These are phyloP conservation scores for Chamaenerion angustifolium DNA, from an alignment of 345 rosid species.

Conservation along the genomic window DNA sequence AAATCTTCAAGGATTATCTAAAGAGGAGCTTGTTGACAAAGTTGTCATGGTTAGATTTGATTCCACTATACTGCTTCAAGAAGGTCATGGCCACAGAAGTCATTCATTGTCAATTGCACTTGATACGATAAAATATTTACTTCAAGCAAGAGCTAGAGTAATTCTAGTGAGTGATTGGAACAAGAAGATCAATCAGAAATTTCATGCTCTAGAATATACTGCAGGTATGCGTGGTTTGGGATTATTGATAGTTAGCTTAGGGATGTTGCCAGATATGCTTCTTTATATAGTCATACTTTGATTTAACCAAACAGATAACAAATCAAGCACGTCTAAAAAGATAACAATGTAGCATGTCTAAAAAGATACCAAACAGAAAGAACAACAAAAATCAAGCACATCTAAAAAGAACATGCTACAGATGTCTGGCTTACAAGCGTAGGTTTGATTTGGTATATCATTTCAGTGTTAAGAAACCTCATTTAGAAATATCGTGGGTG, in stretches of 20 bases:
- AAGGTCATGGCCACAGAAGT: constrained; percentile 20
- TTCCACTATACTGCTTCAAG: constrained; percentile 25
- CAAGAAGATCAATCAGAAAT: constrained; percentile 15
- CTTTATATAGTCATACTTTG: neutral
- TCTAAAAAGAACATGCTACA: too few species aligned
- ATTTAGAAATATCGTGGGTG: too few species aligned
- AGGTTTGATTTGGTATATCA: too few species aligned
- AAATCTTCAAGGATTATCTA: constrained; percentile 39
- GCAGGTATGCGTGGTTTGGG: constrained; percentile 28
- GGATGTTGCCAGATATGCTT: neutral
- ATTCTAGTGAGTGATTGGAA: constrained; percentile 46
- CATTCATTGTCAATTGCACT: constrained; percentile 23
- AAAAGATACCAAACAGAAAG: too few species aligned
- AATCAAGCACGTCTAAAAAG: too few species aligned
- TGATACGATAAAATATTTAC: constrained; percentile 33
- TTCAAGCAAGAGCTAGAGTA: constrained; percentile 34
- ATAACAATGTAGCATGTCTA: too few species aligned
- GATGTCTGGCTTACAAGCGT: neutral
- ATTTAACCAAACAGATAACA: too few species aligned
- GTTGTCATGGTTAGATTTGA: constrained; percentile 68
- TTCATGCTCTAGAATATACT: constrained; percentile 18
- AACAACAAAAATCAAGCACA: too few species aligned
- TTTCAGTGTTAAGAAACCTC: too few species aligned
- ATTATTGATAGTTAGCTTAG: neutral
- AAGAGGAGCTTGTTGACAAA: constrained; percentile 36